These are phyloP conservation scores for Calocybe gambosa DNA, from an alignment of 1,284 basidiomycete genomes.

Conservation along the genomic window DNA sequence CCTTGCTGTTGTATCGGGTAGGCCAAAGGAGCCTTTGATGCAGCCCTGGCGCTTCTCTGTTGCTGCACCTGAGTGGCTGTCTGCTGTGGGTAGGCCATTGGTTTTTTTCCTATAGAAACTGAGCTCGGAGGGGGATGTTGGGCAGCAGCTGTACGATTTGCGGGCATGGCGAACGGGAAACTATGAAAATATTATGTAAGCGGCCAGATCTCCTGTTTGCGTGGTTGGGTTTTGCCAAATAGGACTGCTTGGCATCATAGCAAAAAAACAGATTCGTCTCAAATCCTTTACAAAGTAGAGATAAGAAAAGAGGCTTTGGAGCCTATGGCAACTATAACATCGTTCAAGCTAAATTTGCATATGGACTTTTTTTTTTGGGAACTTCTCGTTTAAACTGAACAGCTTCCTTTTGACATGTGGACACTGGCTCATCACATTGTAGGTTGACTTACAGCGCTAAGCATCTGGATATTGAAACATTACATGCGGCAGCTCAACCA, in stretches of 20 bases:
- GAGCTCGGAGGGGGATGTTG: constrained; percentile 34
- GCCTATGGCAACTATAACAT: no score
- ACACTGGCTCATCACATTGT: no score
- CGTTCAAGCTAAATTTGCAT: no score
- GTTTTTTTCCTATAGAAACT: constrained; percentile 44
- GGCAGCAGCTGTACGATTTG: constrained; percentile 19
- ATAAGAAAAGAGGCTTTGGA: not conserved
- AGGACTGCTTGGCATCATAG: not conserved
- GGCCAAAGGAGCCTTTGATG: constrained; percentile 64
- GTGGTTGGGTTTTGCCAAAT: constrained; percentile 13
- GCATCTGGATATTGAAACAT: not conserved
- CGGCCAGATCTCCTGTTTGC: constrained; percentile 14
- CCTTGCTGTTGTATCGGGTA: constrained; percentile 37
- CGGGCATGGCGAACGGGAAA: constrained; percentile 20
- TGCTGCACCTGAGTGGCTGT: constrained; percentile 25
- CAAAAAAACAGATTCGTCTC: not conserved
- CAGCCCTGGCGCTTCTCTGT: constrained; percentile 49
- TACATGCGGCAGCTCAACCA: no score
- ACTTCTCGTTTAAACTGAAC: no score
- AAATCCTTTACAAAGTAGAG: not conserved
- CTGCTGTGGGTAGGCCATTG: constrained; percentile 36
- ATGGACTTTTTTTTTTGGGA: no score
- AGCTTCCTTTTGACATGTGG: no score
- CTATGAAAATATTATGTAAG: constrained; percentile 22
- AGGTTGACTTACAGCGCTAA: not conserved